Evolutionary conservation across 768 basidiomycete genomes (phyloP), one percentile per base, ranked within the genome.

Genomic region (Neoboletus magnificus): DNA sequence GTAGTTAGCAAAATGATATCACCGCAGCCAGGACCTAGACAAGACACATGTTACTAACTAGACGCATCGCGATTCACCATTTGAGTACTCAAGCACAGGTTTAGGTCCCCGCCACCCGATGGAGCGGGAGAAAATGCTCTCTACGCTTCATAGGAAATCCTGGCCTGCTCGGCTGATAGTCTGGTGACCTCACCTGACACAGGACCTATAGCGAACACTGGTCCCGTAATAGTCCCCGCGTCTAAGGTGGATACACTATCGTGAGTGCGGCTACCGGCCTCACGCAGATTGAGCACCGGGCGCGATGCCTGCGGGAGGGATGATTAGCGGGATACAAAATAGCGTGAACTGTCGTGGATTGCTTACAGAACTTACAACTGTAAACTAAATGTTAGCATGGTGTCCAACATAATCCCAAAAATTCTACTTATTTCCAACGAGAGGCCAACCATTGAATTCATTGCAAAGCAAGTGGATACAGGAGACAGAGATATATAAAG

Each of bases 301-400:
- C 32, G 46, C 7, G 45, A 46, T 15, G 45, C 45, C 30, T 46
- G 32, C 30, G 6, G 13, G 18, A 16, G 18, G 30, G 12, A 46
- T 32, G 12, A 3, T 46, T 46, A 32, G 11, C 11, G 43, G 22
- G 20, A 32, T 47, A 45, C n/a, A 13, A 32, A 7, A 9, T 45
- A 13, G 30, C 9, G 4, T 7, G 20, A 16, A 6, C 20, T 32
- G 13, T 20, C 11, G 3, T 13, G 18, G 20, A 33, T 47, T 2
- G 33, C 45, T 32, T 16, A 47, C 45, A 15, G 20, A 29, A 33
- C 32, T 46, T 49, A 54, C 53, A 54, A 54, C 53, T 54, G 2
- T 18, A 42, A 42, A 11, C 32, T 7, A 30, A 20, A 22, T 27
- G 15, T 54, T 12, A 49, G 40, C 16, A n/a, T 12, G 6, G 1